These are phyloP conservation scores for Hyphopichia pseudoburtonii DNA, from an alignment of 1,139 yeast genomes.

Conservation along the genomic window DNA sequence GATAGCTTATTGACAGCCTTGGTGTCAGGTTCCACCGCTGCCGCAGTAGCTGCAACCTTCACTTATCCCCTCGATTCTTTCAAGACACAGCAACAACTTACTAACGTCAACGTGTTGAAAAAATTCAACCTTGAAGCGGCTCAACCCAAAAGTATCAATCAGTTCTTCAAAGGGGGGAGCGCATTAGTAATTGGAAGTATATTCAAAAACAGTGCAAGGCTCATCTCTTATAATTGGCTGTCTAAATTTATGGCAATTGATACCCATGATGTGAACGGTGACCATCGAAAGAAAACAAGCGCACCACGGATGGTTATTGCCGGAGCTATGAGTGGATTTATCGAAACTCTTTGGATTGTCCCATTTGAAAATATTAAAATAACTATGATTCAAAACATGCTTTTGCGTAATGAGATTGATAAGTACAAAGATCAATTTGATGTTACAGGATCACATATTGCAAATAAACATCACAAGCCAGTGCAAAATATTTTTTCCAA, in stretches of 20 bases:
- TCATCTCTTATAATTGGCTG: slow-evolving; percentile 73
- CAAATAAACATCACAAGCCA: slow-evolving; percentile 27
- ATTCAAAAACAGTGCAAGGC: slow-evolving; percentile 69
- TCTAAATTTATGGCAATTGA: slow-evolving; percentile 72
- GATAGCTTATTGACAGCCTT: slow-evolving; percentile 58
- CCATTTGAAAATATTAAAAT: slow-evolving; percentile 91
- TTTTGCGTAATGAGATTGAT: slow-evolving; percentile 34
- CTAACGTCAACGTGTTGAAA: slow-evolving; percentile 39
- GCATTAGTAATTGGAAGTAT: slow-evolving; percentile 79
- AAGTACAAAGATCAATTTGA: slow-evolving; percentile 24
- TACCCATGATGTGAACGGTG: slow-evolving; percentile 29
- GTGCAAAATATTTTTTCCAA: slow-evolving; percentile 24
- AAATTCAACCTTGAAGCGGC: slow-evolving; percentile 40
- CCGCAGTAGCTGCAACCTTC: slow-evolving; percentile 64
- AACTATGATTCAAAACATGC: slow-evolving; percentile 74
- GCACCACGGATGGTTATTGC: slow-evolving; percentile 80
- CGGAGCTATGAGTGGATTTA: slow-evolving; percentile 79
- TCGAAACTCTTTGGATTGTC: slow-evolving; percentile 79
- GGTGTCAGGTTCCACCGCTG: slow-evolving; percentile 75
- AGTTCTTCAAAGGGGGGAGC: slow-evolving; percentile 70
- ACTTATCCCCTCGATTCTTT: slow-evolving; percentile 86
- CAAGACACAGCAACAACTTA: slow-evolving; percentile 72
- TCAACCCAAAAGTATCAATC: slow-evolving; percentile 39
- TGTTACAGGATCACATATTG: slow-evolving; percentile 24
- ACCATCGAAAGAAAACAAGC: slow-evolving; percentile 44